phyloP scores from a whole-genome alignment of 116 monocot genomes.

The Thalassia testudinum region DNA sequence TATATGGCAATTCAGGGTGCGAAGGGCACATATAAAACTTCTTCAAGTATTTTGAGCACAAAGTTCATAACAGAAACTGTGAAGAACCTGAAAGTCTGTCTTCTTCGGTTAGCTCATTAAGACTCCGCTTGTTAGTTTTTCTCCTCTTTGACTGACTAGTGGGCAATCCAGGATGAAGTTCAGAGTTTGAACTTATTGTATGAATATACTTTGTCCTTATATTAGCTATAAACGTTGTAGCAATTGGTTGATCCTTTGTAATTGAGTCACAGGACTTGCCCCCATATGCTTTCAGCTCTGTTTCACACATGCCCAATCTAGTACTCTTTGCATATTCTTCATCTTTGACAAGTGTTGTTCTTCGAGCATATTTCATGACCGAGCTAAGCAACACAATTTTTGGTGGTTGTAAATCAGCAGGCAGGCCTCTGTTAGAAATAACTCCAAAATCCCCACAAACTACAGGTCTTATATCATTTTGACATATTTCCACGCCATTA shows the following conservation, averaged over 20 bases:
- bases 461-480: slow-evolving; percentile 27
- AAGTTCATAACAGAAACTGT: too few species aligned
- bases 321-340: neutral
- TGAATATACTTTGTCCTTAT: too few species aligned
- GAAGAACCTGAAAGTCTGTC: slow-evolving; percentile 1
- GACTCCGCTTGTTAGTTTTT: slow-evolving; percentile 11
- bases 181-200: too few species aligned
- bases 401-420: slow-evolving; percentile 24
- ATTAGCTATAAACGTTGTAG: too few species aligned
- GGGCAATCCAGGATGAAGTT: too few species aligned
- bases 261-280: too few species aligned
- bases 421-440: slow-evolving; percentile 23
- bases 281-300: too few species aligned
- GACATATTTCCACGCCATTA: slow-evolving; percentile 3
- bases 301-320: too few species aligned
- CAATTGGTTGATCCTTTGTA: too few species aligned
- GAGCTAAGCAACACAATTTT: slow-evolving; percentile 45
- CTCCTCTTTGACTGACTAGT: neutral
- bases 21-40: too few species aligned
- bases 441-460: slow-evolving; percentile 52
- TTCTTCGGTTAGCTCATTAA: slow-evolving; percentile 10
- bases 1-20: too few species aligned
- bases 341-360: slow-evolving; percentile 7
- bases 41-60: too few species aligned
- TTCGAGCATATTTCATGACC: slow-evolving; percentile 44